Conservation (phyloP, 2,329 filamentous ascomycete genomes). For the Orbilia javanica region DNA sequence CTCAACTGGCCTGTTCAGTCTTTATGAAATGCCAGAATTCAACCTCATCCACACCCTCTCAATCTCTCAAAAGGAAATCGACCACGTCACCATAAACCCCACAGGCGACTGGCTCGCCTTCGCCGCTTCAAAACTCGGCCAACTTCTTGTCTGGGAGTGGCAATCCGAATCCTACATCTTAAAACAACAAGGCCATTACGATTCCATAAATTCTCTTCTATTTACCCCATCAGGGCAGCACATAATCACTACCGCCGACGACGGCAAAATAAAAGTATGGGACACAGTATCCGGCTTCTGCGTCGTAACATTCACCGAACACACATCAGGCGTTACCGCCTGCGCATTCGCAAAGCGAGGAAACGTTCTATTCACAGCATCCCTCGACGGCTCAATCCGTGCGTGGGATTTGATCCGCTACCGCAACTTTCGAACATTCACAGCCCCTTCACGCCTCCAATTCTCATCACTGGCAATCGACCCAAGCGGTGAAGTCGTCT, state of each 20-base stretch:
- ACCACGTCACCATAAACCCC: conserved; percentile 93
- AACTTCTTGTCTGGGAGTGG: conserved; percentile 99
- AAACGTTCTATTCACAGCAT: conserved; percentile 94
- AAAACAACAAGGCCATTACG: conserved; percentile 97
- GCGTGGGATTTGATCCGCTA: conserved; percentile 97
- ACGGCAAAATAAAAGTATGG: conserved; percentile 99
- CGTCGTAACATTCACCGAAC: conserved; percentile 97
- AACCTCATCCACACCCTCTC: conserved; percentile 92
- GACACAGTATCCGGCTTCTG: conserved; percentile 97
- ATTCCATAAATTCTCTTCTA: conserved; percentile 90
- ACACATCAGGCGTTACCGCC: conserved; percentile 91
- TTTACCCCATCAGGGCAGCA: conserved; percentile 95
- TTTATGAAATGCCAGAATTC: conserved; percentile 97
- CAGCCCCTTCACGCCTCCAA: conserved; percentile 87
- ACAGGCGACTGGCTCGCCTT: conserved; percentile 97
- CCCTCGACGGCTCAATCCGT: conserved; percentile 90
- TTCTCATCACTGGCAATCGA: conserved; percentile 98
- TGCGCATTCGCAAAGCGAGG: conserved; percentile 96
- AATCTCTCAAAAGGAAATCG: conserved; percentile 96
- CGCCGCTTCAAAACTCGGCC: conserved; percentile 92
- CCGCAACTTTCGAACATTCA: conserved; percentile 97
- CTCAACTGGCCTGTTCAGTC: conserved; percentile 90
- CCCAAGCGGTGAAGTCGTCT: conserved; percentile 94
- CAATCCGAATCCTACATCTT: conserved; percentile 98
- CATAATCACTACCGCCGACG: conserved; percentile 92